Conservation (phyloP, 345 rosid genomes). For the rapeseed (Brassica napus) region Da-Ae NC_063448.1:52238001-52238500, state of each 20-base stretch:
- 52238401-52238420: not conserved
- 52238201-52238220: not conserved
- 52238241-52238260: not conserved
- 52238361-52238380: not conserved
- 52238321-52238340: constrained; percentile 9
- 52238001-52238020: not conserved
- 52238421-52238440: not conserved
- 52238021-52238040: not conserved
- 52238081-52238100: constrained; percentile 2
- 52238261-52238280: not conserved
- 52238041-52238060: not conserved
- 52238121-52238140: not conserved
- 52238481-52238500: constrained; percentile 5
- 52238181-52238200: not conserved
- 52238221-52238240: not conserved
- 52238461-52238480: not conserved
- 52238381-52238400: constrained; percentile 2
- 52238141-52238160: not conserved
- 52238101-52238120: not conserved
- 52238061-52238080: not conserved
- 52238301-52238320: not conserved
- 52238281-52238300: not conserved
- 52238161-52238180: not conserved
- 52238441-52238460: not conserved
- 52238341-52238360: constrained; percentile 1